Base-by-base conservation (phyloP, 1,284 basidiomycete genomes). In the Stereum hirsutum region DNA sequence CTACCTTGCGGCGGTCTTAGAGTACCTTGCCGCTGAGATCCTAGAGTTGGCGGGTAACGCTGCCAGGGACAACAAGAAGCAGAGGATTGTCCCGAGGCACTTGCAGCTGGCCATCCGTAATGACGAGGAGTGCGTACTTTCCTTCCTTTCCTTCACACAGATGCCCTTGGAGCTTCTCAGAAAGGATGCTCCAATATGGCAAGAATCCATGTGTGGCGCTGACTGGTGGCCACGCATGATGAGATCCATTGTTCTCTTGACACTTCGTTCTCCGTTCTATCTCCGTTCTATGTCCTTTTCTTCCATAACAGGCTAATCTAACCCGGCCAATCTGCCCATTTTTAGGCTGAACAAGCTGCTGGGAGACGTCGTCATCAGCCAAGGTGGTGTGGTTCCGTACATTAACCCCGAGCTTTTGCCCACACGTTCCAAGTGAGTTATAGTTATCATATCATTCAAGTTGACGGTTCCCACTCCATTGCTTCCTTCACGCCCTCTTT, bases 1-100 rank as follows among this genome's bases (percentile, higher is more conserved):
- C 49, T 86, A 85, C 69, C 78, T 87, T 54, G 80, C 84, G 46
- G 82, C 81, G 43, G 78, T 81, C 40, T 68, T 81, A 39, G 79
- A 82, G 57, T 81, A 86, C 67, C 66, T 86, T 43, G 69, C 81
- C 19, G 82, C 83, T 46, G 82, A 86, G 61, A 83, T 86, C 55
- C 75, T 86, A 55, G 83, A 86, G 63, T 66, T 86, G 39, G 83
- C 82, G 37, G 83, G 82, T 49, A 84, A 84, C 59, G 81, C 79
- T 42, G 73, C 69, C 6, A 69, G 75, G 24, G 75, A 77, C 57
- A 79, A 80, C 69, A 80, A 78, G 74, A 83, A 91, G 74, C 85
- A 88, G 58, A 89, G 89, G 81, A 92, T 93, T 60, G 86, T 91
- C 14, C 90, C 90, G 47, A 80, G 90, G 61, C 89, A 93, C 66